Evolutionary conservation across 164 flowering plant species (phyloP), one percentile per base, ranked within the genome.

Genomic region (Brasenia schreberi): DNA sequence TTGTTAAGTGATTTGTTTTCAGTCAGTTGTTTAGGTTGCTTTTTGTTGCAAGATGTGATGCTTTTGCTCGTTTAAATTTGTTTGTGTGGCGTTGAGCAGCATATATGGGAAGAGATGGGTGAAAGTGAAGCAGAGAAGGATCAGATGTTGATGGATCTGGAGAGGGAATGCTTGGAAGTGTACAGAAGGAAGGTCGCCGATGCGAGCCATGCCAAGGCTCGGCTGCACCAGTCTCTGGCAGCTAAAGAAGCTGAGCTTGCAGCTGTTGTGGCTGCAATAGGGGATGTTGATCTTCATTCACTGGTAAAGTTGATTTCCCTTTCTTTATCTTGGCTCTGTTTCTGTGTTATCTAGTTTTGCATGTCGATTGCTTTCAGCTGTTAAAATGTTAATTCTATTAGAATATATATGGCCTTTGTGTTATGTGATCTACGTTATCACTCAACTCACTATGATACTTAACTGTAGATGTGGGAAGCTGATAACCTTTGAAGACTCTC

Each of bases 211-310:
- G 71, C 86, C 23, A 92, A 87, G 79, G 89, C 87, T 43, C 81
- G 89, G 1, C 84, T 90, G 43, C 96, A 87, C 80, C 96, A 92
- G 62, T 72, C 88, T 68, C 86, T 92, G 72, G 92, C 85, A 17
- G 80, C 87, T 64, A 87, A 79, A 71, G 96, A 92, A 77, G 96
- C 98, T 39, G 98, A 92, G 75, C 80, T 92, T 74, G 87, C 95
- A 1, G 78, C 89, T 2, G 87, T 92, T 19, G 77, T 87, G 85
- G 93, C 96, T 70, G 69, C 92, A 63, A 88, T 92, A 67, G 98
- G 96, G 33, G 98, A 90, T 64, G 78, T 80, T 61, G 79, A 70
- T 75, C 69, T 79, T 73, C 82, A 80, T 52, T 83, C 91, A 6
- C 86, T 69, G 85, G 96, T 89, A 16, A 10, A 42, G 16, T 14